Evolutionary conservation across 108 stramenopile species (phyloP).

Genomic region (Cylindrotheca closterium): DNA sequence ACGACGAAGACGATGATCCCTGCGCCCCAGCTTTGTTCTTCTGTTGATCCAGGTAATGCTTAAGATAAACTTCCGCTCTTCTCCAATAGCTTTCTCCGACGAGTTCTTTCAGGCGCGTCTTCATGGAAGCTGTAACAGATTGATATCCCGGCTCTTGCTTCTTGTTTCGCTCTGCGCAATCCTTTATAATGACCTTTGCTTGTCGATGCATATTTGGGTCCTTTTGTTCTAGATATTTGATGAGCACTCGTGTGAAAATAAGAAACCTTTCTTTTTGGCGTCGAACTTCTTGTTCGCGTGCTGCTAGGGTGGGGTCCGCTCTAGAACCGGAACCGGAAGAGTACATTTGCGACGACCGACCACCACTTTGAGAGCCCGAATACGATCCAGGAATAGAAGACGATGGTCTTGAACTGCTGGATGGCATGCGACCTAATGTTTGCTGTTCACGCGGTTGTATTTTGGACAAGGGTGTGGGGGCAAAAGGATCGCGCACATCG

Average conservation of each 20-base stretch:
- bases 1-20: not conserved
- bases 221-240: constrained; percentile 83
- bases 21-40: constrained; percentile 29
- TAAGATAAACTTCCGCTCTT: constrained; percentile 60
- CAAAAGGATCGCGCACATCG: constrained; percentile 28
- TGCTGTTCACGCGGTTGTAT: constrained; percentile 26
- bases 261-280: constrained; percentile 78
- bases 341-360: constrained; percentile 1
- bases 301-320: constrained; percentile 9
- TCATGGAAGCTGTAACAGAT: constrained; percentile 68
- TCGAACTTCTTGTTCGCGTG: constrained; percentile 18
- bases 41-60: constrained; percentile 60
- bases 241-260: constrained; percentile 83
- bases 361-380: constrained; percentile 2
- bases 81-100: constrained; percentile 79
- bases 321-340: constrained; percentile 5
- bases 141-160: constrained; percentile 56
- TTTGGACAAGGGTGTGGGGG: constrained; percentile 27
- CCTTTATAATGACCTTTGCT: constrained; percentile 73
- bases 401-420: constrained; percentile 8
- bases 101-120: constrained; percentile 43
- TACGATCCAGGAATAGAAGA: constrained; percentile 11
- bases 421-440: constrained; percentile 2
- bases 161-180: constrained; percentile 84
- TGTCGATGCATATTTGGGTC: constrained; percentile 58